Conservation (phyloP, 306 rosid genomes). For the Oxytropis ochrocephala region DNA sequence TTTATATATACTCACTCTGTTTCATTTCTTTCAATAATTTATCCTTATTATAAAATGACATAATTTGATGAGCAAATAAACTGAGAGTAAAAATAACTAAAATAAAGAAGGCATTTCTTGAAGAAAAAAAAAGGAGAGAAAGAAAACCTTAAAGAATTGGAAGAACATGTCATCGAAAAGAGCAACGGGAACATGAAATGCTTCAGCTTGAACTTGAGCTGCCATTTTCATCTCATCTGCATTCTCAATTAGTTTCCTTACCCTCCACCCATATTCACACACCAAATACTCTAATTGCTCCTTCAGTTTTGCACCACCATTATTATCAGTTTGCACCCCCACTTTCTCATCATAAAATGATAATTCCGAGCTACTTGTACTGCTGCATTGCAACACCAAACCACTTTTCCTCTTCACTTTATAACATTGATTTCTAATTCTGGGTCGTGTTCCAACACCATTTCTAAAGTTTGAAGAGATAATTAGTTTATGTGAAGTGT, state of each 20-base stretch:
- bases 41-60: too few relatives aligned
- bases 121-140: not conserved
- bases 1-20: too few relatives aligned
- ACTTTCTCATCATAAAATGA: constrained; percentile 25
- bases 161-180: constrained; percentile 63
- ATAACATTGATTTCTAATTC: constrained; percentile 13
- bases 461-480: constrained; percentile 18
- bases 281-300: constrained; percentile 35
- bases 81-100: too few relatives aligned
- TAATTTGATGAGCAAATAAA: too few relatives aligned
- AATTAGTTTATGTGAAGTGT: constrained; percentile 14
- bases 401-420: constrained; percentile 9
- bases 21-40: too few relatives aligned
- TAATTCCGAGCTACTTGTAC: constrained; percentile 16
- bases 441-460: constrained; percentile 16
- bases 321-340: constrained; percentile 21
- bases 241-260: constrained; percentile 48
- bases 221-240: constrained; percentile 60
- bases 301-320: constrained; percentile 27
- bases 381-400: constrained; percentile 29
- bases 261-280: constrained; percentile 67
- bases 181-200: constrained; percentile 60
- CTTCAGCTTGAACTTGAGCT: constrained; percentile 68
- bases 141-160: constrained; percentile 63
- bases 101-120: not conserved